Conservation (phyloP, 1,284 basidiomycete species). For the Pseudozyma thailandica region DNA sequence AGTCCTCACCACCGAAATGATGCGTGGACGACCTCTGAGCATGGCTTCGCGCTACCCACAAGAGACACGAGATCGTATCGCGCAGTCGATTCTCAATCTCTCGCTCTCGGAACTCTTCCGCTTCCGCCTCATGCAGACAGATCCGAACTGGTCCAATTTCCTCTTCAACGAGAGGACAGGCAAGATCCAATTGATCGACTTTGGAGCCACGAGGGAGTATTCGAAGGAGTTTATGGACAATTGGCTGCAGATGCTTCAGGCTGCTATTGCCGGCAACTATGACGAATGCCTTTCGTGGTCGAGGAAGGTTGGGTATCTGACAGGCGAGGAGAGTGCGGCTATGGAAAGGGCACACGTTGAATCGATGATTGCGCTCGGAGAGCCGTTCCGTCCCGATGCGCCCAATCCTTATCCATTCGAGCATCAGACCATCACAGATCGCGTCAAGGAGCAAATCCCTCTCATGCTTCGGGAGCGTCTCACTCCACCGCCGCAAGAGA, state of each 20-base stretch:
- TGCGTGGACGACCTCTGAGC: constrained; percentile 82
- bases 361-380: constrained; percentile 80
- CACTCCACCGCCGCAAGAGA: constrained; percentile 92
- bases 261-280: constrained; percentile 79
- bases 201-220: constrained; percentile 92
- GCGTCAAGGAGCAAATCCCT: constrained; percentile 84
- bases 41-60: constrained; percentile 75
- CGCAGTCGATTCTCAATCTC: constrained; percentile 81
- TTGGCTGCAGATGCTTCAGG: constrained; percentile 83
- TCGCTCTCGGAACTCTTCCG: constrained; percentile 90
- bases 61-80: constrained; percentile 84
- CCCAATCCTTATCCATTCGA: constrained; percentile 78
- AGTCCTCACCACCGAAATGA: constrained; percentile 89
- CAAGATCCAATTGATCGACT: constrained; percentile 88
- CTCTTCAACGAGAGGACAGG: constrained; percentile 76
- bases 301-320: constrained; percentile 85
- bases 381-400: constrained; percentile 78
- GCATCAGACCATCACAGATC: constrained; percentile 75
- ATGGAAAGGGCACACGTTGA: constrained; percentile 90
- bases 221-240: constrained; percentile 85
- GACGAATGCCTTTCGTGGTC: constrained; percentile 80
- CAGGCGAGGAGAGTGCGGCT: constrained; percentile 85
- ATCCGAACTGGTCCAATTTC: constrained; percentile 99
- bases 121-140: constrained; percentile 95
- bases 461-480: constrained; percentile 88